These are phyloP conservation scores for Acrocalymma vagum DNA, from an alignment of 2,329 filamentous ascomycete species.

Conservation along the genomic window DNA sequence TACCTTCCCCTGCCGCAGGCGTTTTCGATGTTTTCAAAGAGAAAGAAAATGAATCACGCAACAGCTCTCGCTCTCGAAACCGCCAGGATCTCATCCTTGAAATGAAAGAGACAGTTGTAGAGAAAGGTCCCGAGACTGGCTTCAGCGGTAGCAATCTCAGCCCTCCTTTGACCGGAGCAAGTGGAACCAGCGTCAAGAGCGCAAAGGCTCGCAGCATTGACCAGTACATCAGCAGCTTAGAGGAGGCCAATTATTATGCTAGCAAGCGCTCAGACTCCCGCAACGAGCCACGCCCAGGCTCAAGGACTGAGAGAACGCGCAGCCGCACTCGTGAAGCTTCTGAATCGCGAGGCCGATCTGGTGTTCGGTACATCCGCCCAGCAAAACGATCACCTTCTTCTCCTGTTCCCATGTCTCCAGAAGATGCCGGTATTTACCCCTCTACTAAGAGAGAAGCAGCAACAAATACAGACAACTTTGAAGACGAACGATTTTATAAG, in stretches of 20 bases:
- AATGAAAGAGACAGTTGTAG: slow-evolving; percentile 54
- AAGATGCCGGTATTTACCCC: slow-evolving; percentile 68
- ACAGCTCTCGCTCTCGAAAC: slow-evolving; percentile 80
- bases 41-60: slow-evolving; percentile 68
- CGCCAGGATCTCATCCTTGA: slow-evolving; percentile 71
- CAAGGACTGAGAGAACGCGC: slow-evolving; percentile 56
- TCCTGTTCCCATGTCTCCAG: slow-evolving; percentile 91
- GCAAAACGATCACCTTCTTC: slow-evolving; percentile 90
- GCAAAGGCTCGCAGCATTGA: slow-evolving; percentile 74
- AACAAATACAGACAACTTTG: slow-evolving; percentile 55
- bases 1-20: slow-evolving; percentile 74
- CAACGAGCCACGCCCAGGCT: slow-evolving; percentile 56
- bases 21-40: slow-evolving; percentile 71
- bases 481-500: slow-evolving; percentile 59
- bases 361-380: slow-evolving; percentile 73
- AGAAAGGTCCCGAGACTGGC: slow-evolving; percentile 37
- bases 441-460: slow-evolving; percentile 50
- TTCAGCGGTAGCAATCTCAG: slow-evolving; percentile 65
- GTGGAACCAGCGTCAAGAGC: slow-evolving; percentile 63
- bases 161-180: slow-evolving; percentile 55
- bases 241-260: slow-evolving; percentile 73
- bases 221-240: slow-evolving; percentile 86
- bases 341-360: slow-evolving; percentile 73
- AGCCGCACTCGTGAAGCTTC: slow-evolving; percentile 66
- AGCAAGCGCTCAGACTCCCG: slow-evolving; percentile 48